These are phyloP conservation scores for Heracleum sosnowskyi DNA, from an alignment of 129 eudicot species.

Conservation along the genomic window DNA sequence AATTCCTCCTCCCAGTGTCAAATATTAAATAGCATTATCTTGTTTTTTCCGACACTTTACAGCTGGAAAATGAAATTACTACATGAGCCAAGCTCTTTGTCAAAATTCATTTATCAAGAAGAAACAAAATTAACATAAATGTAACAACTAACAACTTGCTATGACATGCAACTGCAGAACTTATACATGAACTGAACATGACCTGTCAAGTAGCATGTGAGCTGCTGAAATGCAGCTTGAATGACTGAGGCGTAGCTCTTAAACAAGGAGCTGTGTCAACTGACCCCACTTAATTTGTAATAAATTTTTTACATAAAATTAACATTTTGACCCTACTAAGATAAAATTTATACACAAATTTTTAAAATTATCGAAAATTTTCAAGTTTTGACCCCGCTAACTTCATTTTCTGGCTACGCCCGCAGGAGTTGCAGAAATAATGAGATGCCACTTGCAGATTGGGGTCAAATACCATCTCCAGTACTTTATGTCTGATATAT, in stretches of 20 bases:
- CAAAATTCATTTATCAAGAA: no score
- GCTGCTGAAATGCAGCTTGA: not conserved
- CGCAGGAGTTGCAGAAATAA: not conserved
- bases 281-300: no score
- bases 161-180: not conserved
- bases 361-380: no score
- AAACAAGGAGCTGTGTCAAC: no score
- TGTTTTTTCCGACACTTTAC: not conserved
- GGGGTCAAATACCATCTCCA: not conserved
- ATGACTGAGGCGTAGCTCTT: no score
- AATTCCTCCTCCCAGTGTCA: not conserved
- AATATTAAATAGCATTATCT: not conserved
- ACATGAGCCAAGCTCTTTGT: not conserved
- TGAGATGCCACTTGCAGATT: conserved; percentile 1
- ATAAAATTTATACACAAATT: no score
- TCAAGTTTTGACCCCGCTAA: no score
- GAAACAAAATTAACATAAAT: no score
- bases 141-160: not conserved
- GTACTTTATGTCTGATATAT: not conserved
- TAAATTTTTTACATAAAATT: no score
- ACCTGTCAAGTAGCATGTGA: not conserved
- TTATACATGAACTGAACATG: not conserved
- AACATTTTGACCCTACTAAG: no score
- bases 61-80: not conserved
- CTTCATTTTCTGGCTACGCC: not conserved